These are phyloP conservation scores for Jackrogersella multiformis DNA, from an alignment of 495 filamentous ascomycete species.

Conservation along the genomic window DNA sequence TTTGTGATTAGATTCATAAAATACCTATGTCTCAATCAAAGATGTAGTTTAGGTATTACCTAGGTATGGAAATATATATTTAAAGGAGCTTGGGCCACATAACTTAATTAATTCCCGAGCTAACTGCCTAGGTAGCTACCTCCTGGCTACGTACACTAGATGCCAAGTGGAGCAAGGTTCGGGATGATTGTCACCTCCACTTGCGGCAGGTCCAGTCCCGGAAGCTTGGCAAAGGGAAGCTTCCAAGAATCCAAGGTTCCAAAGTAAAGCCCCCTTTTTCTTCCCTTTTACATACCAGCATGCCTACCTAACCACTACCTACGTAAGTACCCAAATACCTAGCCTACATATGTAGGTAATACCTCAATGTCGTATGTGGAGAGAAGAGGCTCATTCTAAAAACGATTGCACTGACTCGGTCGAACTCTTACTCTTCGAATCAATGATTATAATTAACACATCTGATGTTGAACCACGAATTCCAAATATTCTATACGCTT, in stretches of 20 bases:
- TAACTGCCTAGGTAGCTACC: too few species aligned
- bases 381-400: background rate
- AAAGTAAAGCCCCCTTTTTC: slow-evolving; percentile 1
- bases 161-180: slow-evolving; percentile 12
- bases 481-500: slow-evolving; percentile 13
- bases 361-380: background rate
- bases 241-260: too few species aligned
- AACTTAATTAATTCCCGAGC: slow-evolving; percentile 1
- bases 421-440: background rate
- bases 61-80: background rate
- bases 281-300: background rate
- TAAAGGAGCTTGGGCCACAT: slow-evolving; percentile 21
- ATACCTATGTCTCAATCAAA: too few species aligned
- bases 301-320: too few species aligned
- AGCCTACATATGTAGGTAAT: background rate
- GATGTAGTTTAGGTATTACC: background rate
- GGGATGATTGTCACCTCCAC: slow-evolving; percentile 9
- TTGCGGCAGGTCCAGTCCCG: slow-evolving; percentile 2
- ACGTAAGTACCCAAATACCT: background rate
- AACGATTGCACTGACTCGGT: background rate
- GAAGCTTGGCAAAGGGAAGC: slow-evolving; percentile 22
- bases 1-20: too few species aligned
- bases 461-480: slow-evolving; percentile 39
- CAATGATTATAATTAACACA: slow-evolving; percentile 3
- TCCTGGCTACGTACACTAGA: too few species aligned